A percentile compares a stretch with the other conserved stretches of the same genome.
phyloP scores from a whole-genome alignment of 768 basidiomycete genomes.

The Hebeloma cylindrosporum region DNA sequence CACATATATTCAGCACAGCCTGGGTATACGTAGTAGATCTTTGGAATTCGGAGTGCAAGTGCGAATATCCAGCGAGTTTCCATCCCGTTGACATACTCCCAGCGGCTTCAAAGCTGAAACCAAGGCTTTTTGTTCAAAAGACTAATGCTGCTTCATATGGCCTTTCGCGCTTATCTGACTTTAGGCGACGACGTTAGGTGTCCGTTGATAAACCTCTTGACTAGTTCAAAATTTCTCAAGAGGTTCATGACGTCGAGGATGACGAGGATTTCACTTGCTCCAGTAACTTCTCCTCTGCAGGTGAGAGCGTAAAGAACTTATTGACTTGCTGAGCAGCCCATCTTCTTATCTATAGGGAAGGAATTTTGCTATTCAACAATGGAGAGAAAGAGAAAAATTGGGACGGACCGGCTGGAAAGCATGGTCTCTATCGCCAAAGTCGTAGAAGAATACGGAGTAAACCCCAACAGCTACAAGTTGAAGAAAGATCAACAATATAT shows the following conservation, averaged over 20 bases:
- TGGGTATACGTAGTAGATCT: too few relatives aligned
- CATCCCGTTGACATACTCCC: too few relatives aligned
- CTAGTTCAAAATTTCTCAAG: too few relatives aligned
- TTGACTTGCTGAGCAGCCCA: slow-evolving; percentile 53
- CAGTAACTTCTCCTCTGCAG: slow-evolving; percentile 51
- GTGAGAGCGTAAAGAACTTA: slow-evolving; percentile 57
- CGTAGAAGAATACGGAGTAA: slow-evolving; percentile 61
- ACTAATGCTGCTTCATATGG: too few relatives aligned
- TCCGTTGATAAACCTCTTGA: too few relatives aligned
- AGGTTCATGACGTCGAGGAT: slow-evolving; percentile 5
- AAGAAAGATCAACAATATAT: background rate
- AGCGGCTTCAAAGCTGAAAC: too few relatives aligned
- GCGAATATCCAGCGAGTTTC: too few relatives aligned
- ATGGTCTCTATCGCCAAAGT: slow-evolving; percentile 72
- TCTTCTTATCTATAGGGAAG: slow-evolving; percentile 46
- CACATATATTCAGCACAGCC: too few relatives aligned
- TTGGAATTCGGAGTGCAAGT: too few relatives aligned
- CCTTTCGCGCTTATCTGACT: too few relatives aligned
- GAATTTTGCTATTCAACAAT: background rate
- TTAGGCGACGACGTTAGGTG: too few relatives aligned
- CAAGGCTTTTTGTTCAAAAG: too few relatives aligned
- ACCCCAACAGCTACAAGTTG: slow-evolving; percentile 53
- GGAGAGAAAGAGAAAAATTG: background rate
- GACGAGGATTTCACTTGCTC: slow-evolving; percentile 17
- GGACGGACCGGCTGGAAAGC: slow-evolving; percentile 63